phyloP scores from a whole-genome alignment of 2,329 filamentous ascomycete species.

The Pezicula carpinea region DNA sequence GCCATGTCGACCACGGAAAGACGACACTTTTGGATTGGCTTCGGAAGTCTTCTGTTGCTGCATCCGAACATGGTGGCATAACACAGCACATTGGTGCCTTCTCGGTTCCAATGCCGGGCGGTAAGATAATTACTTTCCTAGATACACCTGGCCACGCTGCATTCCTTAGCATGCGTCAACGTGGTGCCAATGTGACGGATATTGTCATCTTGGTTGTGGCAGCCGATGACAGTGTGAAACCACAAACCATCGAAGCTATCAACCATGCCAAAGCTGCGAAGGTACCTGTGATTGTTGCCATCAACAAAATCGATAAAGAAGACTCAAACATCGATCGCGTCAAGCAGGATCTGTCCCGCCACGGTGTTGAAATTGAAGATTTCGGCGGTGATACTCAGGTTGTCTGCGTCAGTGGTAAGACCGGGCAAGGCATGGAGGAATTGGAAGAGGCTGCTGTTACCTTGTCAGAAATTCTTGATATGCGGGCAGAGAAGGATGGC shows the following conservation, averaged over 20 bases:
- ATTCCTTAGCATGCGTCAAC: conserved; percentile 91
- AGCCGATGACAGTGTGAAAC: conserved; percentile 95
- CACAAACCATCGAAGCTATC: conserved; percentile 92
- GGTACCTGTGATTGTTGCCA: conserved; percentile 94
- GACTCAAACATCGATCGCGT: conserved; percentile 76
- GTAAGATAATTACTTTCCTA: conserved; percentile 90
- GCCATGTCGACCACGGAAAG: conserved; percentile 97
- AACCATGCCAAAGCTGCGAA: conserved; percentile 85
- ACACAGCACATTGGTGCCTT: conserved; percentile 99
- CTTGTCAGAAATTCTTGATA: conserved; percentile 84
- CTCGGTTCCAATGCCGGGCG: conserved; percentile 79
- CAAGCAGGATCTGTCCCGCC: conserved; percentile 77
- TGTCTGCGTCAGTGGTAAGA: conserved; percentile 88
- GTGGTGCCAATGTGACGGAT: conserved; percentile 92
- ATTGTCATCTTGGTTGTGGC: conserved; percentile 95
- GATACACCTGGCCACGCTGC: conserved; percentile 96
- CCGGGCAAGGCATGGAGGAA: conserved; percentile 83
- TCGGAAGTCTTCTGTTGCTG: conserved; percentile 86
- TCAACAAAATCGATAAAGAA: conserved; percentile 94
- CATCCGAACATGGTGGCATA: conserved; percentile 91
- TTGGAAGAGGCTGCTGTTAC: conserved; percentile 87
- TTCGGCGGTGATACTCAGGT: conserved; percentile 92
- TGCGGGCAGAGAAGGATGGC: conserved; percentile 73
- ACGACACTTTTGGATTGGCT: conserved; percentile 93
- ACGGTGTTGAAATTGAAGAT: conserved; percentile 90